Conservation (phyloP, 345 rosid genomes). For the Aurinia saxatilis region DNA sequence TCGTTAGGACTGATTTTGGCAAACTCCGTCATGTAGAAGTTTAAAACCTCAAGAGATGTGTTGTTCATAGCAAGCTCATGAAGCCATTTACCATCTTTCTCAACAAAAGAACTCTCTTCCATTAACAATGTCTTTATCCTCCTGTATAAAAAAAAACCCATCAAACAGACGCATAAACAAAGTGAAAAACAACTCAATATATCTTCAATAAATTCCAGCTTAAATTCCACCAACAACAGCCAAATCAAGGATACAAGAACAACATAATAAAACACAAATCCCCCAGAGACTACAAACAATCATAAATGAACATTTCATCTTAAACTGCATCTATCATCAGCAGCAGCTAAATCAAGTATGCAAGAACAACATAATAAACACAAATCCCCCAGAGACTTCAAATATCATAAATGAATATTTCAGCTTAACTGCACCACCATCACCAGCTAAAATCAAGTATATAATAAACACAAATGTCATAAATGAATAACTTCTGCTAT, state of each 20-base stretch:
- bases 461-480: too few relatives aligned
- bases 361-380: too few relatives aligned
- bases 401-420: too few relatives aligned
- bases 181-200: background rate
- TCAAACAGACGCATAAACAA: background rate
- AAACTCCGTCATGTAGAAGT: slow-evolving; percentile 81
- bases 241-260: background rate
- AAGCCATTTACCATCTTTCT: slow-evolving; percentile 81
- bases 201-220: background rate
- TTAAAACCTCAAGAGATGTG: slow-evolving; percentile 64
- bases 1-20: slow-evolving; percentile 42
- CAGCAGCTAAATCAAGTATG: too few relatives aligned
- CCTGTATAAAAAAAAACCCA: slow-evolving; percentile 37
- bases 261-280: background rate
- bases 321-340: too few relatives aligned
- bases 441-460: too few relatives aligned
- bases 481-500: too few relatives aligned
- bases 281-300: background rate
- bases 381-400: too few relatives aligned
- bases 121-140: slow-evolving; percentile 60
- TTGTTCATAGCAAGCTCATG: slow-evolving; percentile 77
- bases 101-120: slow-evolving; percentile 70
- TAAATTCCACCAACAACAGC: background rate
- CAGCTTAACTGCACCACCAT: too few relatives aligned
- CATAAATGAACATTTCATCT: background rate